A percentile compares a stretch with the other conserved stretches of the same genome.
These are phyloP conservation scores for Fusarium sublunatum DNA, from an alignment of 2,329 filamentous ascomycete genomes.

Conservation along the genomic window DNA sequence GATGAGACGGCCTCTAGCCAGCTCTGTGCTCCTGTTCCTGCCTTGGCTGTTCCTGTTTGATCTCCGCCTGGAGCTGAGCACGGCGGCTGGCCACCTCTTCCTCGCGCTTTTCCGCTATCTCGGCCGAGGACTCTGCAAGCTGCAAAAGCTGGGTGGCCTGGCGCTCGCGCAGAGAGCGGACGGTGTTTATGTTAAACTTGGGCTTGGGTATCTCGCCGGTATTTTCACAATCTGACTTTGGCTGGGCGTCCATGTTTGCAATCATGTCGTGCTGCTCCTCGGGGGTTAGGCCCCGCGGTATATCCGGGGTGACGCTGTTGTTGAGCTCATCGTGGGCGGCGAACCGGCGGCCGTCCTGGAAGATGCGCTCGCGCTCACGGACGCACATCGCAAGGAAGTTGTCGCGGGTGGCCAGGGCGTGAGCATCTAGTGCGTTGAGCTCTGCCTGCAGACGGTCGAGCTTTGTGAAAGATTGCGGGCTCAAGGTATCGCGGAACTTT, in stretches of 20 bases:
- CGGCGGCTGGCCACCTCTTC: constrained; percentile 30
- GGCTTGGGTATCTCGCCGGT: constrained; percentile 27
- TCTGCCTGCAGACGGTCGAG: constrained; percentile 35
- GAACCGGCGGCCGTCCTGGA: constrained; percentile 35
- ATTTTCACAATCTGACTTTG: constrained; percentile 15
- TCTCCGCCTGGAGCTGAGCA: constrained; percentile 34
- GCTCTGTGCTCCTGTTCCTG: constrained; percentile 28
- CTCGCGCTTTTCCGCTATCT: constrained; percentile 43
- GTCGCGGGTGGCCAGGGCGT: constrained; percentile 44
- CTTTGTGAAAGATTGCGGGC: constrained; percentile 12
- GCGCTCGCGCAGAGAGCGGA: constrained; percentile 40
- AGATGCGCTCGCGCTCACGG: constrained; percentile 50
- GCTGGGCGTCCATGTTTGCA: constrained; percentile 45
- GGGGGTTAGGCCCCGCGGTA: constrained; percentile 10
- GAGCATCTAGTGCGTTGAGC: constrained; percentile 41
- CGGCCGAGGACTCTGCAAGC: constrained; percentile 31
- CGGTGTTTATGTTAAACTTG: constrained; percentile 23
- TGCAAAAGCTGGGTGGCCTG: constrained; percentile 39
- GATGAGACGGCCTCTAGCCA: constrained; percentile 33
- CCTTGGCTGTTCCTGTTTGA: constrained; percentile 37
- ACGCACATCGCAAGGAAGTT: constrained; percentile 48
- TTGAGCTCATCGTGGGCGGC: constrained; percentile 21
- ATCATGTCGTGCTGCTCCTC: constrained; percentile 45
- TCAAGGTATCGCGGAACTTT: constrained; percentile 10
- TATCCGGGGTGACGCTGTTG: background rate